Base-by-base conservation (phyloP, 2,329 filamentous ascomycete genomes). In the Penicillium hordei region DNA sequence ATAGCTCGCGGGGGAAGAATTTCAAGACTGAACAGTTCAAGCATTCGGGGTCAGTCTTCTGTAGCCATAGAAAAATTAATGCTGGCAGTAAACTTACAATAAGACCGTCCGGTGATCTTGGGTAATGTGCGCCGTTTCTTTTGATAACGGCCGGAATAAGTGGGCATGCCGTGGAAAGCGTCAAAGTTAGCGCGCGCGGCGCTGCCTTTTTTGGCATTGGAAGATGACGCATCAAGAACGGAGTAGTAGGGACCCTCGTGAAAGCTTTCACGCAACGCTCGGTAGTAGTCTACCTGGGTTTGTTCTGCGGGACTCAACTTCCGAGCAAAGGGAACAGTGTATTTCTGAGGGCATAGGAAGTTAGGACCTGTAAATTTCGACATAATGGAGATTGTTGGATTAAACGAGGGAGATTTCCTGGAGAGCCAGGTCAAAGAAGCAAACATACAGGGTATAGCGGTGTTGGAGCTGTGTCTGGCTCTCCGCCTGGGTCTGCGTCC, bases 201-300 rank as follows among this genome's bases (percentile, higher is more conserved):
- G 60, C 72, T 72, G 63, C 76, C 70, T 63, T 79, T 76, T 68
- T 82, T 75, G 56, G 78, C 72, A 55, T 75, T 58, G 45, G 72
- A 65, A 21, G 72, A 67, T 43, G 72, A 60, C 45, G 74, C 58
- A 59, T 75, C 80, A 5, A 85, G 75, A 19, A 83, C 77, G 0
- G 82, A 81, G 72, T 85, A 87, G 60, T 85, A 81, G 0, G 85
- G 83, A 0, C 85, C 85, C 46, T 86, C 81, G 64, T 85, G 83
- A 57, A 84, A 80, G 44, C 77, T 77, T 46, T 82, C 80, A 61
- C 83, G 82, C 5, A 86, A 72, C 1, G 71, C 71, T 8, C 82
- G 79, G 65, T 82, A 83, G 57, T 78, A 70, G 51, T 81, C 75
- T 49, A 85, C 76, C 59, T 80, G 75, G 5, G 67, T 67, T 55